Evolutionary conservation across 208 protist genomes (phyloP), one percentile per base, ranked within the genome.

Genomic region (Paratrypanosoma confusum): DNA sequence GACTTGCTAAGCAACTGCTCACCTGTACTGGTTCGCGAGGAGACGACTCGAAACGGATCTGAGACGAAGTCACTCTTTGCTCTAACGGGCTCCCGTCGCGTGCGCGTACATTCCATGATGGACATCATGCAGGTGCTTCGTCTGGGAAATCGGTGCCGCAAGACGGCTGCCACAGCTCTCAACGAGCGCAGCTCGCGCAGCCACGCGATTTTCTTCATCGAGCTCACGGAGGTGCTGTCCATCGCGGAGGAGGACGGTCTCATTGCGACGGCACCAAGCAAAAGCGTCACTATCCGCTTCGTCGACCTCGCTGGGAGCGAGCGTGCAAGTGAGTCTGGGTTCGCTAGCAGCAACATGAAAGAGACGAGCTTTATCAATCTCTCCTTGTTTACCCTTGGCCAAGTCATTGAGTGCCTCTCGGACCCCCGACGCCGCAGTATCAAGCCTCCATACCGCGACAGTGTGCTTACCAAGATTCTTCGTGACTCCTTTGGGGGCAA

Each of bases 291-390:
- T 38, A 55, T 94, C n/a, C 75, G 79, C 24, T 61, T 94, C 5
- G 81, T 90, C 25, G 81, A 90, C 54, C 57, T 93, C 32, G 85
- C 85, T 21, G 85, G 85, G 3, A 90, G 81, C 50, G 85, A 93
- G 64, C 75, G 79, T 10, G 73, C 83, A 21, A 76, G 71, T 18
- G 79, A 90, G 58, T 75, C 81, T 1, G 78, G 76, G 28, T 57
- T 80, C 32, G 55, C 65, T 8, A 81, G 81, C 7, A 64, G 78
- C 52, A 59, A 80, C 42, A 68, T 93, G 43, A 83, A 84, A 53
- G 85, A 93, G 67, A 73, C 64, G 11, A 65, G 70, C 21, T 65
- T 87, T 39, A 93, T 93, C 52, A 90, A 93, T 44, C 62, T 71
- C 21, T 85, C 70, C 18, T 65, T 93, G 25, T 90, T 90, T 45